Base-by-base conservation (phyloP, 164 flowering plant species). In the Aristolochia californica region DNA sequence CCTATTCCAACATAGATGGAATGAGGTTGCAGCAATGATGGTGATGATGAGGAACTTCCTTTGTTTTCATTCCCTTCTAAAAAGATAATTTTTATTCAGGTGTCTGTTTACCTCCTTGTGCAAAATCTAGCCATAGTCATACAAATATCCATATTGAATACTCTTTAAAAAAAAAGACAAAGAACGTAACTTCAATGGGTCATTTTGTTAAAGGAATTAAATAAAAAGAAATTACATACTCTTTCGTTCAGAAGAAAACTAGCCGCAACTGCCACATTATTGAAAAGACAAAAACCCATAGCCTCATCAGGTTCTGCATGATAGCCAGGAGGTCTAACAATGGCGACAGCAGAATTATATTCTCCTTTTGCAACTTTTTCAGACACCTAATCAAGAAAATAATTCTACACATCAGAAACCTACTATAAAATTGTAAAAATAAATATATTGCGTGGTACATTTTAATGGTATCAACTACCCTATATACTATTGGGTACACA, bases 281-380 rank as follows among this genome's bases (percentile, higher is more conserved):
- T 94, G 73, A 63, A 90, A 11, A 94, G 74, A 58, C 99, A 94
- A 77, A 89, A 90, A 10, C 99, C 99, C 97, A 90, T 94, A 48
- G 99, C 85, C 69, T 86, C 83, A 70, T 76, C 57, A 49, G 68
- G 66, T 65, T 94, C 99, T 40, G 97, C 97, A 78, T 94, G 99
- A 73, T 94, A 97, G 48, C 99, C 99, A 11, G 99, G 99, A 73
- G 99, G 99, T 67, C 99, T 86, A 56, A 94, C 90, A 70, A 94
- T 80, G 38, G 99, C 99, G 72, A 86, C 80, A 17, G 86, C 97
- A 60, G 96, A 85, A 63, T 75, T 56, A 54, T 88, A 58, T 53
- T 94, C 95, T 27, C 96, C 95, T 67, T 74, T 80, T 3, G 95
- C 97, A 65, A 94, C 96, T 73, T 64, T 77, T 67, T 90, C 91